These are phyloP conservation scores for Mrakia frigida DNA, from an alignment of 768 basidiomycete genomes.

Conservation along the genomic window DNA sequence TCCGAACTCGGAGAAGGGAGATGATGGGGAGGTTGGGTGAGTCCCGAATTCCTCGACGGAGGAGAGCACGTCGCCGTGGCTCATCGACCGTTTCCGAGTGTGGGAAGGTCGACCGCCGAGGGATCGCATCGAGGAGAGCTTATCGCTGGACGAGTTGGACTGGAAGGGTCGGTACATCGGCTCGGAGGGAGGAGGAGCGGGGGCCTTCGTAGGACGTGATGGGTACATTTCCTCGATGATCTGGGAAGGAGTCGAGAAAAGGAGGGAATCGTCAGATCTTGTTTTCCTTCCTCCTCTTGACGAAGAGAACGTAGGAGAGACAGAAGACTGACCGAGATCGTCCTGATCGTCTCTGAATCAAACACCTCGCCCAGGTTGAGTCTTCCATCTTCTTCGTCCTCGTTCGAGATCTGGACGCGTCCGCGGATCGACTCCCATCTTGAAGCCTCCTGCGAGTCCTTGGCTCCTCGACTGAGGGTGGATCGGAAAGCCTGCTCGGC, in stretches of 20 bases:
- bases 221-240: neutral
- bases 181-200: neutral
- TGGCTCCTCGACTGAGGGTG: neutral
- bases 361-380: neutral
- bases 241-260: neutral
- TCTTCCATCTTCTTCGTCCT: neutral
- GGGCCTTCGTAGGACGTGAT: neutral
- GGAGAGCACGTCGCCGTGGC: neutral
- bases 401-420: neutral
- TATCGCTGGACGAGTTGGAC: neutral
- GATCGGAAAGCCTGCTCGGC: slow-evolving; percentile 13
- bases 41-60: neutral
- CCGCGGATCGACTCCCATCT: neutral
- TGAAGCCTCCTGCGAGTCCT: neutral
- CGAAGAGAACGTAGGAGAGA: neutral
- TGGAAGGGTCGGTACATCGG: slow-evolving; percentile 16
- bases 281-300: too few relatives aligned
- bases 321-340: neutral
- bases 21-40: neutral
- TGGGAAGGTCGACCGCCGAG: neutral
- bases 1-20: neutral
- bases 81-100: slow-evolving; percentile 2
- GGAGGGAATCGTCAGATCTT: neutral
- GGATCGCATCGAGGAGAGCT: neutral
- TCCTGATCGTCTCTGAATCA: slow-evolving; percentile 8